Conservation (phyloP, 257 asterid genomes). For the Linderniella brevidens region DNA sequence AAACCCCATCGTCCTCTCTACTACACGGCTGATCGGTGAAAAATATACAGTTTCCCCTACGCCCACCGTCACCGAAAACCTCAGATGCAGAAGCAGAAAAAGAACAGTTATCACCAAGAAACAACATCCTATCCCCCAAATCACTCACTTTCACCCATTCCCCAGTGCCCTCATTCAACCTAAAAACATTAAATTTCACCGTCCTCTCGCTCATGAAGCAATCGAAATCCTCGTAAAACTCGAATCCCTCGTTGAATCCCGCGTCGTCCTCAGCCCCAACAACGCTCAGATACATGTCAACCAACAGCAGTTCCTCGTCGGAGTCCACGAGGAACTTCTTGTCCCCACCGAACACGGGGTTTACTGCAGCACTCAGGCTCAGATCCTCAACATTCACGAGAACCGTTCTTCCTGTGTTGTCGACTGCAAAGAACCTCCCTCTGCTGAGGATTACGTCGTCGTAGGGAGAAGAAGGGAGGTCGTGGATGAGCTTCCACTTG, state of each 20-base stretch:
- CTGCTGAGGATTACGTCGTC: conserved; percentile 57
- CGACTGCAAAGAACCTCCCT: conserved; percentile 52
- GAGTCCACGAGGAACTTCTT: conserved; percentile 68
- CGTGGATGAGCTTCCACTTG: conserved; percentile 51
- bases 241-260: conserved; percentile 39
- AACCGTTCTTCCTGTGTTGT: conserved; percentile 44
- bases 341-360: conserved; percentile 51
- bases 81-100: conserved; percentile 50
- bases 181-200: conserved; percentile 59
- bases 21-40: conserved; percentile 38
- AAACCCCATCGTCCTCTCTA: conserved; percentile 37
- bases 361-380: conserved; percentile 23
- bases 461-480: conserved; percentile 35
- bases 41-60: conserved; percentile 52
- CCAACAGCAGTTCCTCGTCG: conserved; percentile 46
- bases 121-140: conserved; percentile 57
- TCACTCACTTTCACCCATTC: conserved; percentile 43
- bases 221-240: conserved; percentile 60
- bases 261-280: conserved; percentile 50
- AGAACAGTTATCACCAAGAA: conserved; percentile 65
- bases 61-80: conserved; percentile 15
- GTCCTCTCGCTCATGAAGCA: conserved; percentile 56
- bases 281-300: conserved; percentile 48
- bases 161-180: conserved; percentile 30
- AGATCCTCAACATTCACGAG: conserved; percentile 25